Base-by-base conservation (phyloP, 306 rosid genomes). In the Medicago arabica region DNA sequence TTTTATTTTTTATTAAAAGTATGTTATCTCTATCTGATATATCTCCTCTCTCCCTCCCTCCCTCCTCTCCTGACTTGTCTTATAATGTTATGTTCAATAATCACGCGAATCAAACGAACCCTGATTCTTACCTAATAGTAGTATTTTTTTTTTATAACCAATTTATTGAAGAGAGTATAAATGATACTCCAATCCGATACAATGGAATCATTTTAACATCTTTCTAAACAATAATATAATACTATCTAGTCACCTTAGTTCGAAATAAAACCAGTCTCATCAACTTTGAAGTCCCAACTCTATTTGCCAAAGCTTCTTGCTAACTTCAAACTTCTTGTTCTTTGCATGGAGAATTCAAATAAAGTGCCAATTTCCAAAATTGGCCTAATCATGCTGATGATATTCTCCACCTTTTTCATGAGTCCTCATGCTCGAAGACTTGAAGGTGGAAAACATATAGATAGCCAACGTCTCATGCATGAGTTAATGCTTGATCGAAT, bases 391-490 rank as follows among this genome's bases (percentile, higher is more conserved):
- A 19, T 79, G 21, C 39, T 73, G 38, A 51, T 75, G 39, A 51
- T 66, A 66, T 18, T 75, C 17, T 67, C 53, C 8, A 70, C 71
- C 9, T 17, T 64, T 44, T 10, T 70, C 18, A 49, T 19, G 67
- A 61, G 54, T 43, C 44, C 72, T 5, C 57, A 77, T 40, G 83
- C 81, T 13, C 71, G 91, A 36, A 67, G 65, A 10, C 67, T 82
- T 28, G 59, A 59, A 10, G 75, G 62, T 58, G 64, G 64, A 51
- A 16, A 23, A 23, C 39, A n/a, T 58, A 23, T 62, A 34, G 59
- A 82, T 18, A 72, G 87, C 62, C 51, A 63, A 62, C 82, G 51
- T 7, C 74, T 87, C 58, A 13, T 83, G 28, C 57, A 75, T 13
- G 74, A 74, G 68, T 80, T 83, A 23, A 78, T 77, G 36, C 17